phyloP scores from a whole-genome alignment of 257 asterid genomes.

The Cinchona pubescens region DNA sequence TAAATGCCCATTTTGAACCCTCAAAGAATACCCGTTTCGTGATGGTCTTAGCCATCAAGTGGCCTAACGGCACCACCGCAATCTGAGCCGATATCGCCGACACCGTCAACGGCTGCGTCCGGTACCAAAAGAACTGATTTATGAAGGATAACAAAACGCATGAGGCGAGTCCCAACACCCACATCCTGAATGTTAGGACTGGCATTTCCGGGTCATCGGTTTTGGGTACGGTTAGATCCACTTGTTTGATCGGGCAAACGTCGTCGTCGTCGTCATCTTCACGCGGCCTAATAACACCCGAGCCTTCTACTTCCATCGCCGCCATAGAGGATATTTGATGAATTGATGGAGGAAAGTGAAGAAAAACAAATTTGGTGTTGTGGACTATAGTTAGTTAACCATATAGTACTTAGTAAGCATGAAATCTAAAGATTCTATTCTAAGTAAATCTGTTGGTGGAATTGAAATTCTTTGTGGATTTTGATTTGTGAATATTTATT shows the following conservation, averaged over 20 bases:
- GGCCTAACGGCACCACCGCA: conserved; percentile 45
- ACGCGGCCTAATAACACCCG: too few relatives aligned
- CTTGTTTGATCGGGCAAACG: conserved; percentile 36
- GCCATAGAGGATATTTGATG: not conserved
- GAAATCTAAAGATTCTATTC: too few relatives aligned
- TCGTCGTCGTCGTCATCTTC: not conserved
- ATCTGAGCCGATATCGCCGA: conserved; percentile 35
- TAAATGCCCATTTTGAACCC: conserved; percentile 34
- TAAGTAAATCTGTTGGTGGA: too few relatives aligned
- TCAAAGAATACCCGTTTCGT: conserved; percentile 24
- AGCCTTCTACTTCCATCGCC: not conserved
- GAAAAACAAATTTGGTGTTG: too few relatives aligned
- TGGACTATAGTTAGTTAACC: too few relatives aligned
- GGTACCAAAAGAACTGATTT: conserved; percentile 51
- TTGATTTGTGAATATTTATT: too few relatives aligned
- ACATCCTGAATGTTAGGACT: conserved; percentile 45
- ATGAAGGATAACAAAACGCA: conserved; percentile 36
- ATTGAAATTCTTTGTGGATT: too few relatives aligned
- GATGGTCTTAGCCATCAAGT: conserved; percentile 35
- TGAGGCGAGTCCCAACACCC: conserved; percentile 37
- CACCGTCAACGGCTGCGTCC: conserved; percentile 28
- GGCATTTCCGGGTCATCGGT: conserved; percentile 43
- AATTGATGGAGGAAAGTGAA: too few relatives aligned
- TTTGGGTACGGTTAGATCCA: conserved; percentile 42
- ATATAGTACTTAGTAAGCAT: too few relatives aligned